These are phyloP conservation scores for Phaeosphaeria sp. DNA, from an alignment of 2,329 filamentous ascomycete species.

Conservation along the genomic window DNA sequence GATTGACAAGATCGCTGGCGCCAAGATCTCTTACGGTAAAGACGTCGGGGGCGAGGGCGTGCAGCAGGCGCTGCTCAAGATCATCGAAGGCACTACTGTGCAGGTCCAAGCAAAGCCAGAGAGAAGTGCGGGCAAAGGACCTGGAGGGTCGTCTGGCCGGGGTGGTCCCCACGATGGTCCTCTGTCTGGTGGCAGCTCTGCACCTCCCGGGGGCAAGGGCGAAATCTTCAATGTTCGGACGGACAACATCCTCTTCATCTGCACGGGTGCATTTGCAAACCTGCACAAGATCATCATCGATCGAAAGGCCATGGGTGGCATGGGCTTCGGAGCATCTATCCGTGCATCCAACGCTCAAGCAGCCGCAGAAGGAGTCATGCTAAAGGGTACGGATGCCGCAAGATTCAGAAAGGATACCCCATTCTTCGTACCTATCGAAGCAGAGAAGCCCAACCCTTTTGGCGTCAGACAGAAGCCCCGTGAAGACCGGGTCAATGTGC, in stretches of 20 bases:
- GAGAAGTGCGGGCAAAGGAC: constrained; percentile 53
- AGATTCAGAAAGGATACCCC: constrained; percentile 65
- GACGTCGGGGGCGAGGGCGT: constrained; percentile 97
- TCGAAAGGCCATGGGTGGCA: constrained; percentile 83
- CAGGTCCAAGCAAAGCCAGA: constrained; percentile 89
- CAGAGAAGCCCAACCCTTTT: constrained; percentile 34
- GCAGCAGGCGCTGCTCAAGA: constrained; percentile 92
- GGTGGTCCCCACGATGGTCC: constrained; percentile 29
- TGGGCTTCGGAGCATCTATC: constrained; percentile 89
- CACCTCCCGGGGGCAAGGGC: constrained; percentile 51
- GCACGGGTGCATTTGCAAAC: constrained; percentile 92
- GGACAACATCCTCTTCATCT: constrained; percentile 96
- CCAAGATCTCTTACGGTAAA: constrained; percentile 85
- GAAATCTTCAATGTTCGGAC: constrained; percentile 80
- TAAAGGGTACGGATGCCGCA: constrained; percentile 62
- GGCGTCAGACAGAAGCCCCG: constrained; percentile 21
- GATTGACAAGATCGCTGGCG: constrained; percentile 94
- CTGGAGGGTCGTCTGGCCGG: constrained; percentile 28
- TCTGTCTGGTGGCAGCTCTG: constrained; percentile 23
- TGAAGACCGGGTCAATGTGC: constrained; percentile 56
- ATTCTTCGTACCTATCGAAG: constrained; percentile 54
- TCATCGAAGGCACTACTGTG: constrained; percentile 93
- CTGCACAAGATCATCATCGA: constrained; percentile 86
- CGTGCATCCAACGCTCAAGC: constrained; percentile 61
- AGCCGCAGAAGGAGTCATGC: constrained; percentile 64